Evolutionary conservation across 169 alveolate genomes (phyloP), one percentile per base, ranked within the genome.

Genomic region (Sarcocystis neurona): DNA sequence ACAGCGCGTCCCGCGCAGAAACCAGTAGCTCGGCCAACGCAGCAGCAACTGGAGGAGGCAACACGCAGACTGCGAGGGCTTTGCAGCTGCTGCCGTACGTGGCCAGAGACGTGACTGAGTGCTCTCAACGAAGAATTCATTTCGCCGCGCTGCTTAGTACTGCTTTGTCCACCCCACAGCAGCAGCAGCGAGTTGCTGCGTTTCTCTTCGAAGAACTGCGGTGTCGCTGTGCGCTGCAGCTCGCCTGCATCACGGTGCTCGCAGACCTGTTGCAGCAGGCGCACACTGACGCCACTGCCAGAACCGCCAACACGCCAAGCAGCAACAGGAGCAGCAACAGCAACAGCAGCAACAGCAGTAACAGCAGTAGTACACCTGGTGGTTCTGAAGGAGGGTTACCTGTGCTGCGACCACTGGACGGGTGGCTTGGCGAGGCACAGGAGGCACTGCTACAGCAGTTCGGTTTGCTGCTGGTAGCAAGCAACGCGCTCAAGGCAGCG

Each of bases 361-460:
- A 53, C 12, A 23, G 23, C 66, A 23, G 12, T 53, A 53, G 30
- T 53, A 53, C 66, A 53, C 66, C 30, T 15, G 30, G 23, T 15
- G 66, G 23, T 53, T 53, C 66, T 23, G 12, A 53, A 53, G 12
- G 66, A 53, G 23, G 23, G 66, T 15, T 53, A 23, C 66, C 23
- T 53, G 30, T 15, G 23, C 66, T 15, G 66, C 66, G 23, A 53
- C 75, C n/a, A 1, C 82, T 72, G 32, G 58, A 72, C 34, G 82
- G 82, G 43, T 23, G 34, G 82, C n/a, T 72, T 2, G 10, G 46
- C 23, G 2, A 39, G 18, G 82, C 82, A 4, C 82, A 72, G 34
- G 82, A 72, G 30, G 41, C 82, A 30, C 82, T 72, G 34, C 82
- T 72, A n/a, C 82, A 39, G 56, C 82, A 72, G 82, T 72, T n/a